phyloP scores from a whole-genome alignment of 495 filamentous ascomycete species.

The Penicillium canescens region DNA sequence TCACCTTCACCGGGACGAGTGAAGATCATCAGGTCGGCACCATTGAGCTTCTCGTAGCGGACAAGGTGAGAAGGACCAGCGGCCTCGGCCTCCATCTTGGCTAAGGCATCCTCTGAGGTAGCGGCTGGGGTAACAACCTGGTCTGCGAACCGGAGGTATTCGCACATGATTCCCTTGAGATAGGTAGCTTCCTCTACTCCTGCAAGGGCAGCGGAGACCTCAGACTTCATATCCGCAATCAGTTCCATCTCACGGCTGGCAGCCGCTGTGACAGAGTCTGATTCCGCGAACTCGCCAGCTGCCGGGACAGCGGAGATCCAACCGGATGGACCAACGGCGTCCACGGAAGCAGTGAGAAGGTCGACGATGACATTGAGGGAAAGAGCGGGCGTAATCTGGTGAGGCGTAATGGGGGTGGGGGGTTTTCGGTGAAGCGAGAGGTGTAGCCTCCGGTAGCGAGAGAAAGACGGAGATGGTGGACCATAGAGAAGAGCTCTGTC shows the following conservation, averaged over 20 bases:
- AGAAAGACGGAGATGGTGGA: conserved; percentile 74
- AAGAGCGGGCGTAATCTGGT: conserved; percentile 49
- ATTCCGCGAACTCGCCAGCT: conserved; percentile 30
- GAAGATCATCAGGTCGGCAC: conserved; percentile 43
- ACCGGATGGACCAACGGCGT: conserved; percentile 79
- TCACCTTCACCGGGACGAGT: conserved; percentile 31
- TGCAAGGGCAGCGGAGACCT: conserved; percentile 74
- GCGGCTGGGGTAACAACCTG: conserved; percentile 29
- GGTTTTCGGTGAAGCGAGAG: conserved; percentile 44
- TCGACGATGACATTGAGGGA: conserved; percentile 57
- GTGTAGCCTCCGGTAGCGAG: conserved; percentile 48
- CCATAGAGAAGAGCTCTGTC: conserved; percentile 68
- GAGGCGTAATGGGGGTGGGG: conserved; percentile 50
- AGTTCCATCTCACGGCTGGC: conserved; percentile 57
- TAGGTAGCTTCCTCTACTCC: conserved; percentile 74
- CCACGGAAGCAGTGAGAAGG: conserved; percentile 73
- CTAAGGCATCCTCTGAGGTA: conserved; percentile 5
- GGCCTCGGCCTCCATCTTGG: conserved; percentile 13
- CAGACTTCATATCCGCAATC: conserved; percentile 66
- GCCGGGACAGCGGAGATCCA: conserved; percentile 64
- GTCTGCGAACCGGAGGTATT: conserved; percentile 67
- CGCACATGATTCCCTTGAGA: conserved; percentile 65
- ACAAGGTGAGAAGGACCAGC: conserved; percentile 24
- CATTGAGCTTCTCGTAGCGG: conserved; percentile 44
- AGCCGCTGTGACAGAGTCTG: conserved; percentile 49